Evolutionary conservation across 805 yeast species (phyloP).

Genomic region (Saturnispora sanitii): DNA sequence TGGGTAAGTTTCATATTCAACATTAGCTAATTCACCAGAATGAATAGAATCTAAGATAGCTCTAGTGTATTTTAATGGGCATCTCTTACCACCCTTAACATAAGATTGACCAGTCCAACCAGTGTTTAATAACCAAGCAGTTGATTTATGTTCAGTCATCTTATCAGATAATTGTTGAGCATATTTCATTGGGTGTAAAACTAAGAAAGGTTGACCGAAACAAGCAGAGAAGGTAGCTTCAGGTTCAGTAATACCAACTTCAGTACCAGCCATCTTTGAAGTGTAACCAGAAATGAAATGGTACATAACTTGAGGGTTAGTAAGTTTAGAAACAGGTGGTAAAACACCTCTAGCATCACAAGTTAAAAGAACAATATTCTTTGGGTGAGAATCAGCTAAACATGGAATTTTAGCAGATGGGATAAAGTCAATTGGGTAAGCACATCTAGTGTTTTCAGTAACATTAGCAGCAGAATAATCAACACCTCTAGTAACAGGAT

Average conservation of each 20-base stretch:
- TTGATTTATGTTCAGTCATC: conserved; percentile 78
- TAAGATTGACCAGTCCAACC: conserved; percentile 98
- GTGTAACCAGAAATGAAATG: conserved; percentile 98
- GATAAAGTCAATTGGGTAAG: conserved; percentile 94
- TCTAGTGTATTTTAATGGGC: conserved; percentile 95
- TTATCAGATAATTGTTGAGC: conserved; percentile 93
- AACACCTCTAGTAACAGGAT: conserved; percentile 66
- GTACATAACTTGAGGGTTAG: conserved; percentile 96
- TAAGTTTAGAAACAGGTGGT: conserved; percentile 91
- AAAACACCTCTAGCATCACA: conserved; percentile 98
- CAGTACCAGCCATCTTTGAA: conserved; percentile 99
- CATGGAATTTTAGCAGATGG: conserved; percentile 97
- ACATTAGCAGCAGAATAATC: conserved; percentile 74
- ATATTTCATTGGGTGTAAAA: conserved; percentile 94
- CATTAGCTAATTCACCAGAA: conserved; percentile 75
- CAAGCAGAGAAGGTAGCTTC: conserved; percentile 97
- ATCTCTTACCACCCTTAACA: conserved; percentile 89
- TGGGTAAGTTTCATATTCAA: conserved; percentile 75
- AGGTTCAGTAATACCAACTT: conserved; percentile 97
- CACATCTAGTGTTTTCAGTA: conserved; percentile 97
- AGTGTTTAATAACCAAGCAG: conserved; percentile 94
- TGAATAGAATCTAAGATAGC: conserved; percentile 92
- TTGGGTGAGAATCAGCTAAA: conserved; percentile 80
- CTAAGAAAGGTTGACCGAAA: conserved; percentile 98
- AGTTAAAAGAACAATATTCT: conserved; percentile 82